Evolutionary conservation across 768 basidiomycete genomes (phyloP), one percentile per base, ranked within the genome.

Genomic region (Rhodotorula sphaerocarpa): DNA sequence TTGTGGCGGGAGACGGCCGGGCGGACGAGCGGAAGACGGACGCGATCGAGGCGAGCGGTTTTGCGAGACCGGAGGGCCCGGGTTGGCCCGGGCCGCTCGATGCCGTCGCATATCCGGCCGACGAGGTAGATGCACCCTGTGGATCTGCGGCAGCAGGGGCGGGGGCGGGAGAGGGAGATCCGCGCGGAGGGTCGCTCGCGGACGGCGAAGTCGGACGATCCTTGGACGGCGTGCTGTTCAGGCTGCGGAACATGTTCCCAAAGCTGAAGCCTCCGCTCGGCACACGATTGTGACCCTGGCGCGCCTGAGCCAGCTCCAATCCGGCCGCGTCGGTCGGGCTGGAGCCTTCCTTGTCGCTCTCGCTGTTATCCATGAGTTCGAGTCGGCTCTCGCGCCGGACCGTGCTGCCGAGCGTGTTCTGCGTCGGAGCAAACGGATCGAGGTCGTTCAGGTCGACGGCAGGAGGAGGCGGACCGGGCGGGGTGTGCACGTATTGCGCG

Each of bases 11-110:
- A n/a, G 57, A 54, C 16, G 36, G 12, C 5, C 36, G 43, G 3
- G 46, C 33, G 15, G 59, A 28, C 2, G 64, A 66, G n/a, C 65
- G 65, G 47, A 66, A 66, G 25, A 66, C 65, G 39, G 65, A 66
- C 3, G 65, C 65, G 59, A 66, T 61, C n/a, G 65, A 60, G 23
- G 65, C 50, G 59, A 66, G 57, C 20, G 65, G 65, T 46, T 66
- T 66, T 10, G 44, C 55, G 15, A 66, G 52, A 7, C 51, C 36
- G 15, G 59, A 50, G 3, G 51, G 44, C 14, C 50, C 44, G 36
- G 36, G 36, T 39, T 39, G 36, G 16, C 10, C 36, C 16, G 36
- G 36, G 16, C 36, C 16, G 10, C 10, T 10, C 10, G 36, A 39
- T 10, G 16, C 36, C 10, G 36, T 16, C 9, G 36, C 1, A 0